Evolutionary conservation across 2,329 filamentous ascomycete species (phyloP), one percentile per base, ranked within the genome.

Genomic region (Helminthosporium solani): DNA sequence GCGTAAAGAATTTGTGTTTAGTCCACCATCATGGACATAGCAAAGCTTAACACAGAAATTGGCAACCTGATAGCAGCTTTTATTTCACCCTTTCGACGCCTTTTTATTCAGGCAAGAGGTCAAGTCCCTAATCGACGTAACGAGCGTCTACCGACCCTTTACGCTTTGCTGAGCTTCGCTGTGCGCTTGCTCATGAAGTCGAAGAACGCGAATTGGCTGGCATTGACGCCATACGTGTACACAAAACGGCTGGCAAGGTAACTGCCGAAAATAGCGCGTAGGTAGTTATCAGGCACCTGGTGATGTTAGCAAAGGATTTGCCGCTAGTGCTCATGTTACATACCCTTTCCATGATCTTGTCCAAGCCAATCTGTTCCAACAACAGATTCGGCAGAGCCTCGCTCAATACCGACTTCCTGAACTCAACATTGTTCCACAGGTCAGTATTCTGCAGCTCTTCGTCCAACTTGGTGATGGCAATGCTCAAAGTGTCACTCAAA

Each of bases 121-220:
- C n/a, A n/a, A n/a, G 30, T 38, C 35, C 25, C 20, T 12, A 38
- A 15, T n/a, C 6, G 35, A 38, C 15, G 23, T 15, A 21, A 38
- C 35, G 7, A 25, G 20, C n/a, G 35, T 18, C 14, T 18, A 38
- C 16, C 18, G 8, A 16, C 28, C 41, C 21, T 25, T n/a, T 41
- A 57, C 39, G 53, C 47, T 33, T 45, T 50, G 16, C 43, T 50
- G n/a, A 68, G 46, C 54, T 70, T 73, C 11, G 65, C 63, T 70
- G 76, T 77, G 19, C 75, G 66, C 58, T 75, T 70, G 61, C 74
- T 77, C 75, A 78, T 78, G 60, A 97, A 99, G 70, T 95, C 90
- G 73, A 95, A 99, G 79, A 99, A 99, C 31, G 92, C 90, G 76
- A 99, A 97, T 65, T 96, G 92, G 76, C 87, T 94, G 4, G 94